Percentiles rank a stretch among this genome's conserved stretches.
These are phyloP conservation scores for Singerocomus inundabilis DNA, from an alignment of 1,284 basidiomycete species.

Conservation along the genomic window DNA sequence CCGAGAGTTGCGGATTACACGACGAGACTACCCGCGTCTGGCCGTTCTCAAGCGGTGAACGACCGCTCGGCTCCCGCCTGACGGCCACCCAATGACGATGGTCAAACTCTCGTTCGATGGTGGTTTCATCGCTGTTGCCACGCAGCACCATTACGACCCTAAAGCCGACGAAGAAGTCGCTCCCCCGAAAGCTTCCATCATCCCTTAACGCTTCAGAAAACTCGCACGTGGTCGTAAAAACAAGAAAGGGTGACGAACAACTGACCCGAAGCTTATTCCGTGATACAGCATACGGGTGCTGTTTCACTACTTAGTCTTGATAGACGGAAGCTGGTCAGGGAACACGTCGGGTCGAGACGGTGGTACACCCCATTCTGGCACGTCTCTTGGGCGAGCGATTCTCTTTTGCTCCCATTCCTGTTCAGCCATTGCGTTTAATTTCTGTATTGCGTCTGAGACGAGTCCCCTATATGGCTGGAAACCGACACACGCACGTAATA, in stretches of 20 bases:
- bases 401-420: constrained; percentile 89
- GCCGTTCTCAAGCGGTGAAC: too few species aligned
- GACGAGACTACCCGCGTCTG: too few species aligned
- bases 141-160: too few species aligned
- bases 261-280: not conserved
- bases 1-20: too few species aligned
- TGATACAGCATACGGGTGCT: not conserved
- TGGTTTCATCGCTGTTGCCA: too few species aligned
- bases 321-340: constrained; percentile 22
- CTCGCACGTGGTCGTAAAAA: not conserved
- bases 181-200: not conserved
- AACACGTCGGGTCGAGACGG: constrained; percentile 40
- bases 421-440: constrained; percentile 57
- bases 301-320: constrained; percentile 5
- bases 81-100: too few species aligned
- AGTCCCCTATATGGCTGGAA: not conserved
- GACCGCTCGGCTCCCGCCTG: too few species aligned
- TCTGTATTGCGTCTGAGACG: constrained; percentile 41
- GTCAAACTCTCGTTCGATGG: too few species aligned
- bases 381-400: constrained; percentile 77
- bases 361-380: constrained; percentile 89
- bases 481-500: constrained; percentile 75
- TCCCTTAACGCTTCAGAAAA: not conserved
- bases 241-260: not conserved
- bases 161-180: not conserved